A percentile compares a stretch with the other conserved stretches of the same genome.
These are phyloP conservation scores for Fusarium mangiferae DNA, from an alignment of 2,329 filamentous ascomycete genomes.

Conservation along the genomic window DNA sequence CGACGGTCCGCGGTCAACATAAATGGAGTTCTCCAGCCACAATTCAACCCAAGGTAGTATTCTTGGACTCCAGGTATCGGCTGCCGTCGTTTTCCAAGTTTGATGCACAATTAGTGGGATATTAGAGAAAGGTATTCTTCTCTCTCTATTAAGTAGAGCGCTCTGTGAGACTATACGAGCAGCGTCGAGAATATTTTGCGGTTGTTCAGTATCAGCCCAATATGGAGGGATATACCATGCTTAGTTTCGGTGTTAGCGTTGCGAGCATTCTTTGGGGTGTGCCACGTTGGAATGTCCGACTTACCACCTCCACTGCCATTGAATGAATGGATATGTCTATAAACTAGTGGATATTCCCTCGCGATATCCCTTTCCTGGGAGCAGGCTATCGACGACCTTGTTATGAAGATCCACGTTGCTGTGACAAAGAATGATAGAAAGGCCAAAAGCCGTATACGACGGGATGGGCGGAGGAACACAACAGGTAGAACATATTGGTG, in stretches of 20 bases:
- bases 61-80: not conserved
- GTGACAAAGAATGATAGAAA: not conserved
- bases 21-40: not conserved
- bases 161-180: not conserved
- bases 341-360: not conserved
- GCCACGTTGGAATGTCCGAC: not conserved
- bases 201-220: not conserved
- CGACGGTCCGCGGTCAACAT: not conserved
- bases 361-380: not conserved
- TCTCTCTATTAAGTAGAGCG: not conserved
- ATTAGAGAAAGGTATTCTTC: not conserved
- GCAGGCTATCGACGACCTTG: fast-evolving
- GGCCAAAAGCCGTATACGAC: not conserved
- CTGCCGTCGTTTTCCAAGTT: not conserved
- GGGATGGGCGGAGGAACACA: not conserved
- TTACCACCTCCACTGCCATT: not conserved
- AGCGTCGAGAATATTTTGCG: not conserved
- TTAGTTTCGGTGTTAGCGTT: not conserved
- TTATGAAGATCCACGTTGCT: not conserved
- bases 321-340: not conserved
- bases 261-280: not conserved
- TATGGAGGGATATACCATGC: not conserved
- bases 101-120: not conserved
- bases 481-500: too few relatives aligned
- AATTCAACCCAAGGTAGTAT: not conserved